Base-by-base conservation (phyloP, 1,284 basidiomycete genomes). In the Omphalotus olearius region DNA sequence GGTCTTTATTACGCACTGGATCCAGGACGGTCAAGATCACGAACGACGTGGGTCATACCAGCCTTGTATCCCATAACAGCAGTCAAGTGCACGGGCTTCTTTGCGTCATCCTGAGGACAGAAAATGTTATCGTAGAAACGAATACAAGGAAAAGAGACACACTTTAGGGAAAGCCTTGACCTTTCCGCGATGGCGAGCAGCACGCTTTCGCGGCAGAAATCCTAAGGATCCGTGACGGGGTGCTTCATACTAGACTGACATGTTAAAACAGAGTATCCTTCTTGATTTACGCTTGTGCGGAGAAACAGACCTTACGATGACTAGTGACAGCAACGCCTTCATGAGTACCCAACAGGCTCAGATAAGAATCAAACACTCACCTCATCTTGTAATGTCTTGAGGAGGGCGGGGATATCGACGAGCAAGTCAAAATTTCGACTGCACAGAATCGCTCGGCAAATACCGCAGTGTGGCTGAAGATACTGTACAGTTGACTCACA, bases 31-130 rank as follows among this genome's bases (percentile, higher is more conserved):
- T 99, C 97, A 65, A 99, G 91, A 70, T 99, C 97, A 71, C 97
- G 93, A 59, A 99, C 96, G 66, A 99, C 83, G 73, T 99, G 97
- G 75, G 94, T 98, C 97, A 99, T 99, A 69, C 97, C 97, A 62
- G 96, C 97, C 86, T 99, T 99, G 91, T 98, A 99, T 64, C 96
- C 97, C 85, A 99, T 86, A 71, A 91, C 79, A 63, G 97, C 97
- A 65, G 97, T 99, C 73, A 99, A 83, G 78, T 99, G 97, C 59
- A 98, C 93, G 54, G 93, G 94, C 78, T 98, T 98, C 85, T 95
- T 98, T 73, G 93, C 83, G 82, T 99, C 96, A 85, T 99, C 97
- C 94, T 97, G 66, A 13, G 56, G 6, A 47, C 25, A 55, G 44
- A 60, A 4, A 39, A 16, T 41, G 44, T 55, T 36, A 56, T 57